phyloP scores from a whole-genome alignment of 2,329 filamentous ascomycete genomes.

The Sphaerostilbella broomeana region DNA sequence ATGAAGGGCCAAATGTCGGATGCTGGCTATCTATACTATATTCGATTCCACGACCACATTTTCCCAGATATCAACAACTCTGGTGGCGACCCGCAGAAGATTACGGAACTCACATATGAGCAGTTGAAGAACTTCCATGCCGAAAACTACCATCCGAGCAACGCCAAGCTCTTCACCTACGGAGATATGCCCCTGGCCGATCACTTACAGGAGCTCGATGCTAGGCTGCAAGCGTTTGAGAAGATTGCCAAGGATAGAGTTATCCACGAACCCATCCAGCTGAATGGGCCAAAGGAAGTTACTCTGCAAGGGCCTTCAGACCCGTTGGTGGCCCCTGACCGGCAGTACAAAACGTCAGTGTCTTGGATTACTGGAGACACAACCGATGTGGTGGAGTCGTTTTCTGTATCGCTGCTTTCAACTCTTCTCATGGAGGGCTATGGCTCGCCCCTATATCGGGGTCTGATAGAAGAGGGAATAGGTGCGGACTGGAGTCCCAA shows the following conservation, averaged over 20 bases:
- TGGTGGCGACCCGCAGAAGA: slow-evolving; percentile 91
- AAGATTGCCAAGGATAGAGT: slow-evolving; percentile 63
- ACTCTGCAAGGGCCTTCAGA: slow-evolving; percentile 77
- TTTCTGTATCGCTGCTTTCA: slow-evolving; percentile 75
- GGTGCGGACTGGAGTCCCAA: slow-evolving; percentile 94
- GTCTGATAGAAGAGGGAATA: slow-evolving; percentile 80
- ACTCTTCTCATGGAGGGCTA: slow-evolving; percentile 89
- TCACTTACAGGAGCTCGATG: slow-evolving; percentile 73
- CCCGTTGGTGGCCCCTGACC: slow-evolving; percentile 74
- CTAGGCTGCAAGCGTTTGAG: slow-evolving; percentile 66
- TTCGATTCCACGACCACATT: slow-evolving; percentile 88
- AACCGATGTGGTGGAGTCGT: slow-evolving; percentile 77
- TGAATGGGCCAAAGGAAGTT: slow-evolving; percentile 63
- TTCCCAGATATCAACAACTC: slow-evolving; percentile 95
- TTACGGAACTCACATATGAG: slow-evolving; percentile 89
- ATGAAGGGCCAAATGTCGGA: slow-evolving; percentile 99
- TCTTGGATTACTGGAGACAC: slow-evolving; percentile 89
- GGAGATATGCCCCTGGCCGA: slow-evolving; percentile 81
- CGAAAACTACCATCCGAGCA: slow-evolving; percentile 94
- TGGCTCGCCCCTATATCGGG: slow-evolving; percentile 85
- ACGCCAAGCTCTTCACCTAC: slow-evolving; percentile 92
- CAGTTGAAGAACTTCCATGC: slow-evolving; percentile 84
- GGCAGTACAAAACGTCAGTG: slow-evolving; percentile 88
- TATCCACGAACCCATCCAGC: slow-evolving; percentile 67
- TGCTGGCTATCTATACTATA: slow-evolving; percentile 92